These are phyloP conservation scores for Mycena kentingensis DNA, from an alignment of 768 basidiomycete species.

Conservation along the genomic window DNA sequence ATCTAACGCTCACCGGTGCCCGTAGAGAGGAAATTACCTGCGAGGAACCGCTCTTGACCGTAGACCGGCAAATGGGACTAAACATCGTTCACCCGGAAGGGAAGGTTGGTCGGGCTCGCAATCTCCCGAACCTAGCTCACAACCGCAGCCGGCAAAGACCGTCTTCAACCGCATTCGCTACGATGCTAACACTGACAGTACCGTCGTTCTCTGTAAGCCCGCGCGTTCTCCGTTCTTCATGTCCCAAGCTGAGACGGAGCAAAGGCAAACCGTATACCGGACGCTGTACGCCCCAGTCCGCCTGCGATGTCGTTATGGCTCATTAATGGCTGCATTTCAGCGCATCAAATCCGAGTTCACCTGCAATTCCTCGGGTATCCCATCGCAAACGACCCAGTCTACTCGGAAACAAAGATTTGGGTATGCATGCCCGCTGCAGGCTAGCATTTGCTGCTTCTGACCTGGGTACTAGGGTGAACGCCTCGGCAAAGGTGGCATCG, in stretches of 20 bases:
- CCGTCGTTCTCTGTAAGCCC: constrained; percentile 82
- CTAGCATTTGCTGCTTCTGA: constrained; percentile 8
- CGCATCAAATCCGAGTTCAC: constrained; percentile 97
- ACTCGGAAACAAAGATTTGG: constrained; percentile 80
- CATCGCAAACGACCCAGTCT: constrained; percentile 94
- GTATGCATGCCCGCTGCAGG: constrained; percentile 35
- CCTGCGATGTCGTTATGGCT: constrained; percentile 2
- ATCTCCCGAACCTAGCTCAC: constrained; percentile 4
- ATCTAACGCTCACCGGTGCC: neutral
- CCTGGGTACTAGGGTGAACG: constrained; percentile 55
- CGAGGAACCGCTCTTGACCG: constrained; percentile 84
- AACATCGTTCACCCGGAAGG: constrained; percentile 96
- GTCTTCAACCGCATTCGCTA: constrained; percentile 84
- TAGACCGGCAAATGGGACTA: constrained; percentile 95
- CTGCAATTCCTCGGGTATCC: constrained; percentile 92
- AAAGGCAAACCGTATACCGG: constrained; percentile 88
- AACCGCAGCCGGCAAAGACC: constrained; percentile 76
- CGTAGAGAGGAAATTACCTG: constrained; percentile 77
- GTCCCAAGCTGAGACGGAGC: constrained; percentile 6
- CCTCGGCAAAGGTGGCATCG: constrained; percentile 80
- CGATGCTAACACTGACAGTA: constrained; percentile 77
- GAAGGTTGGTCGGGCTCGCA: constrained; percentile 56
- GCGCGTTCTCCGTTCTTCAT: constrained; percentile 2
- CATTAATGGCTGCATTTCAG: constrained; percentile 41
- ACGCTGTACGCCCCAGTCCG: constrained; percentile 64